Evolutionary conservation across 495 filamentous ascomycete species (phyloP).

Genomic region (Tuber umbilicatum): DNA sequence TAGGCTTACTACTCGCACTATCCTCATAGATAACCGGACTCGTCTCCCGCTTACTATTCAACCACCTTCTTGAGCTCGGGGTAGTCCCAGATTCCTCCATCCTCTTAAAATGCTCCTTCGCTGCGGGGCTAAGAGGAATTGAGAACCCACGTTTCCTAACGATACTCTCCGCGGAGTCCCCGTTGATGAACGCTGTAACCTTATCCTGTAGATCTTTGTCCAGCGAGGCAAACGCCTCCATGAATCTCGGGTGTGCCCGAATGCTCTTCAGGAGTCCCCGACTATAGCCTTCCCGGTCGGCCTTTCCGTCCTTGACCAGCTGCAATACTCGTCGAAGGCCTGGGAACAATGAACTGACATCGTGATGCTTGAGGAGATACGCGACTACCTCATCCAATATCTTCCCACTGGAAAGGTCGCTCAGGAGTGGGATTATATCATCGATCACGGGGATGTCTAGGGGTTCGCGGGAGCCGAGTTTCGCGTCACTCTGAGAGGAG

Average conservation of each 20-base stretch:
- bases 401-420: slow-evolving; percentile 15
- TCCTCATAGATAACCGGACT: slow-evolving; percentile 36
- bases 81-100: slow-evolving; percentile 29
- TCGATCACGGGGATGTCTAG: slow-evolving; percentile 16
- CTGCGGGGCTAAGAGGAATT: slow-evolving; percentile 28
- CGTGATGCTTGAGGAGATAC: slow-evolving; percentile 15
- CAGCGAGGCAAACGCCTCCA: slow-evolving; percentile 14
- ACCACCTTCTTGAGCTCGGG: slow-evolving; percentile 26
- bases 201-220: slow-evolving; percentile 25
- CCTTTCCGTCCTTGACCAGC: background rate
- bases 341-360: slow-evolving; percentile 11
- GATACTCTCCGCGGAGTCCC: slow-evolving; percentile 19
- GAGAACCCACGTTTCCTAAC: slow-evolving; percentile 25
- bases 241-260: slow-evolving; percentile 16
- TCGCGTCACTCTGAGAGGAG: background rate
- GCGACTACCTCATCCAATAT: slow-evolving; percentile 25
- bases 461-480: slow-evolving; percentile 4
- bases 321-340: slow-evolving; percentile 18
- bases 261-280: slow-evolving; percentile 22
- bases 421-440: background rate
- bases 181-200: slow-evolving; percentile 23
- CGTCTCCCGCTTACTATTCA: slow-evolving; percentile 29
- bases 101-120: slow-evolving; percentile 31
- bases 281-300: slow-evolving; percentile 14
- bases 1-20: slow-evolving; percentile 17